phyloP scores from a whole-genome alignment of 305 asterid species.

The Rubia tinctorum region DNA sequence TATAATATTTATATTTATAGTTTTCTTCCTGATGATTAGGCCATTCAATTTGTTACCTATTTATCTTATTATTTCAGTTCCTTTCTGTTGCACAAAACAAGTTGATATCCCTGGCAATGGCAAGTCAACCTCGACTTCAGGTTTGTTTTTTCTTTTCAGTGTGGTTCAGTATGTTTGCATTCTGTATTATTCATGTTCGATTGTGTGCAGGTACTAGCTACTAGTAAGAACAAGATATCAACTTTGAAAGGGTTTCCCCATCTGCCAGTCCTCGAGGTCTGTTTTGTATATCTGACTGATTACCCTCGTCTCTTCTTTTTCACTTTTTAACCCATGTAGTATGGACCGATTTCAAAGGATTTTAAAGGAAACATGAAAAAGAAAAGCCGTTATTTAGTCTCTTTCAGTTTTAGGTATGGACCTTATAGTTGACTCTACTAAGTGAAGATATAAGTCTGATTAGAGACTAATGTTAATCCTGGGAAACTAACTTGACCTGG shows the following conservation, averaged over 20 bases:
- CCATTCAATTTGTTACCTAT: neutral
- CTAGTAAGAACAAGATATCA: constrained; percentile 95
- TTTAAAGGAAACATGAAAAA: neutral
- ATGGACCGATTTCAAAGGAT: neutral
- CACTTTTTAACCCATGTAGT: neutral
- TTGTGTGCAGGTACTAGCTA: constrained; percentile 79
- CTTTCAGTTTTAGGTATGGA: neutral
- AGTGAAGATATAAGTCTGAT: neutral
- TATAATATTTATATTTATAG: neutral
- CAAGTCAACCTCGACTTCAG: constrained; percentile 99
- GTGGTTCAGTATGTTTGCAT: constrained; percentile 11
- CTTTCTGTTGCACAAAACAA: constrained; percentile 98
- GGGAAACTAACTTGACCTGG: neutral
- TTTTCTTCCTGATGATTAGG: neutral
- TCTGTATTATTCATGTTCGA: constrained; percentile 13
- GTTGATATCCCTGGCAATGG: constrained; percentile 92
- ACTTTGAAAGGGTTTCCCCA: constrained; percentile 98
- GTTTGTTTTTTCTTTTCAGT: constrained; percentile 40
- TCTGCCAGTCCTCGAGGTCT: constrained; percentile 96
- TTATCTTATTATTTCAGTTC: constrained; percentile 51
- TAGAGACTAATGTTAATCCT: neutral
- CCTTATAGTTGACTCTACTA: neutral
- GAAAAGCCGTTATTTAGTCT: neutral
- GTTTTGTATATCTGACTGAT: constrained; percentile 28
- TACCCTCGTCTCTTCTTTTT: neutral